phyloP scores from a whole-genome alignment of 2,329 filamentous ascomycete species.

The Bipolaris cookei region DNA sequence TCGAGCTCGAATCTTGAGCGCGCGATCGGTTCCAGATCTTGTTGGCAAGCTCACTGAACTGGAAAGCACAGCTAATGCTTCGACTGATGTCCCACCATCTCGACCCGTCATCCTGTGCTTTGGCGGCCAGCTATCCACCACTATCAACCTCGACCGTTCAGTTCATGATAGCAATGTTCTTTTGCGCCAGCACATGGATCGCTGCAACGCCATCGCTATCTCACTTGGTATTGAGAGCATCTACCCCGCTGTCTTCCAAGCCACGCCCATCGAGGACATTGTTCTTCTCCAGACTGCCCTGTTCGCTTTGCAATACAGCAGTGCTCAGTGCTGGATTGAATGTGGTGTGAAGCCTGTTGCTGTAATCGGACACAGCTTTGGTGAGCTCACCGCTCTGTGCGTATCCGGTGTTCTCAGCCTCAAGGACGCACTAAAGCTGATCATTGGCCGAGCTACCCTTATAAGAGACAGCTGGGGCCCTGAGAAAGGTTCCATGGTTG shows the following conservation, averaged over 20 bases:
- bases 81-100: not conserved
- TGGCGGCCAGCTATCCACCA: constrained; percentile 25
- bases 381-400: constrained; percentile 48
- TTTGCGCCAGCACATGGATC: constrained; percentile 22
- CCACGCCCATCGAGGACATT: constrained; percentile 13
- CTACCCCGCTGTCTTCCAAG: constrained; percentile 24
- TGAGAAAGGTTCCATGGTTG: constrained; percentile 48
- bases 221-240: constrained; percentile 15
- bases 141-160: constrained; percentile 11
- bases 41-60: not conserved
- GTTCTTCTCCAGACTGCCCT: constrained; percentile 36
- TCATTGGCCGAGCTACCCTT: constrained; percentile 40
- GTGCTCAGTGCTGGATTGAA: constrained; percentile 37
- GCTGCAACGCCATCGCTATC: constrained; percentile 10
- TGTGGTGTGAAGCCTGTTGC: constrained; percentile 17
- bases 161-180: constrained; percentile 14
- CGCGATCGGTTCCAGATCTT: not conserved
- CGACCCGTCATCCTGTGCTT: constrained; percentile 28
- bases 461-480: constrained; percentile 44
- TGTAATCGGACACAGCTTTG: constrained; percentile 50
- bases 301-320: constrained; percentile 44
- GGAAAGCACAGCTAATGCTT: constrained; percentile 5
- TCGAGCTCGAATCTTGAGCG: constrained; percentile 6
- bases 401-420: constrained; percentile 45
- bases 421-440: constrained; percentile 36